Percentiles rank a stretch among this genome's conserved stretches.
Conservation (phyloP, 129 eudicot genomes). For the Escallonia herrerae region DNA sequence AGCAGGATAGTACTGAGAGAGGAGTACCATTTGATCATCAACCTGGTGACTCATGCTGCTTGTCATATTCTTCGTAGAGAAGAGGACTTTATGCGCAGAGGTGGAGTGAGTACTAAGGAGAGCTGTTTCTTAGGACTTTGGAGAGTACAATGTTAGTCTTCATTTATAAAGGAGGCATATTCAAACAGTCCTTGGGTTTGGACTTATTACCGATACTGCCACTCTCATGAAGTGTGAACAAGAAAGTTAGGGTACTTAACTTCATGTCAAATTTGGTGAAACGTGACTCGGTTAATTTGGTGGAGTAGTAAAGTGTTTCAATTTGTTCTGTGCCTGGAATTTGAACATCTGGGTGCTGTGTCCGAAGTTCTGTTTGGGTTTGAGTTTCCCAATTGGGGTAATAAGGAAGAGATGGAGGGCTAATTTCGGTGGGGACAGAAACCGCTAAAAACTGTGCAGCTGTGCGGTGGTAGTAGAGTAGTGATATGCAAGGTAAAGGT, state of each 20-base stretch:
- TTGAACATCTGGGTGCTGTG: neutral
- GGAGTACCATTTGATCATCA: slow-evolving; percentile 63
- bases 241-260: neutral
- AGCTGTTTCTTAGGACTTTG: slow-evolving; percentile 17
- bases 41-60: slow-evolving; percentile 30
- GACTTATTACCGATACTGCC: slow-evolving; percentile 27
- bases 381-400: slow-evolving; percentile 40
- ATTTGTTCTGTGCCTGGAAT: slow-evolving; percentile 6
- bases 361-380: neutral
- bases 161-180: slow-evolving; percentile 28
- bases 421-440: slow-evolving; percentile 17
- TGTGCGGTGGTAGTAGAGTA: too few relatives aligned
- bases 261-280: slow-evolving; percentile 43
- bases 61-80: slow-evolving; percentile 26
- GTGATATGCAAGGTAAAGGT: neutral
- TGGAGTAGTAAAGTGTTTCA: slow-evolving; percentile 2
- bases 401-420: slow-evolving; percentile 14
- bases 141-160: slow-evolving; percentile 21
- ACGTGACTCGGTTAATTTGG: slow-evolving; percentile 28
- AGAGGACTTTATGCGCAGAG: slow-evolving; percentile 33
- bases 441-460: neutral
- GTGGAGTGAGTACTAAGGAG: slow-evolving; percentile 34
- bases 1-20: slow-evolving; percentile 72
- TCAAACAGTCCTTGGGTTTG: slow-evolving; percentile 25
- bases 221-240: neutral